Evolutionary conservation across 129 eudicot genomes (phyloP).

Genomic region (Flaveria sonorensis): DNA sequence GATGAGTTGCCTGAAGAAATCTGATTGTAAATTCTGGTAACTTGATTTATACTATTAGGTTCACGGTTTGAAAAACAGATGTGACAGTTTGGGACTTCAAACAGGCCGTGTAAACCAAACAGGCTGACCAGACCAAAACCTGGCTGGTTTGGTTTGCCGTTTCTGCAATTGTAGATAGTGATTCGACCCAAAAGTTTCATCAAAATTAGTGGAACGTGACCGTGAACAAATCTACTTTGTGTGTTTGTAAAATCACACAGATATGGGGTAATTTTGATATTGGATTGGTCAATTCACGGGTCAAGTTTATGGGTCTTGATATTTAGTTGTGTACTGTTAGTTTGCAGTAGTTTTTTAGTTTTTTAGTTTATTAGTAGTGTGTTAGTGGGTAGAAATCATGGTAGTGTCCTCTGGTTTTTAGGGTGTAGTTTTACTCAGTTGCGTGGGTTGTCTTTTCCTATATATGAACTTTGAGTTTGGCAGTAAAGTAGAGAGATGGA

Average conservation of each 20-base stretch:
- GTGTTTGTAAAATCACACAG: slow-evolving; percentile 19
- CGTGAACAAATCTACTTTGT: neutral
- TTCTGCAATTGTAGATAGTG: neutral
- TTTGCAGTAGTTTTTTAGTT: too few species aligned
- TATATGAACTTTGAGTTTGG: too few species aligned
- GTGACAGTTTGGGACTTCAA: neutral
- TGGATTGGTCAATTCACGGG: too few species aligned
- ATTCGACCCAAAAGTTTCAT: neutral
- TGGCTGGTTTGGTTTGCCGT: neutral
- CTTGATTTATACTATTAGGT: neutral
- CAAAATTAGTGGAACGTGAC: neutral
- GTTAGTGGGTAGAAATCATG: too few species aligned
- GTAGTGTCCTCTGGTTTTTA: too few species aligned
- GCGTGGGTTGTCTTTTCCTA: too few species aligned
- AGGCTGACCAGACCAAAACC: neutral
- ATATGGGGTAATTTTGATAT: too few species aligned
- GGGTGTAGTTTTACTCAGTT: too few species aligned
- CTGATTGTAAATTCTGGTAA: neutral
- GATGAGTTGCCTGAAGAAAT: neutral
- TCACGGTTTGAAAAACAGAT: neutral
- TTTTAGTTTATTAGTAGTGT: too few species aligned
- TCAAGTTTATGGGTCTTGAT: too few species aligned
- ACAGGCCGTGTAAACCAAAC: neutral
- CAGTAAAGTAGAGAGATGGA: too few species aligned
- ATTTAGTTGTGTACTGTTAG: too few species aligned